phyloP scores from a whole-genome alignment of 2,329 filamentous ascomycete species.

The Plectosphaerella sp. region DNA sequence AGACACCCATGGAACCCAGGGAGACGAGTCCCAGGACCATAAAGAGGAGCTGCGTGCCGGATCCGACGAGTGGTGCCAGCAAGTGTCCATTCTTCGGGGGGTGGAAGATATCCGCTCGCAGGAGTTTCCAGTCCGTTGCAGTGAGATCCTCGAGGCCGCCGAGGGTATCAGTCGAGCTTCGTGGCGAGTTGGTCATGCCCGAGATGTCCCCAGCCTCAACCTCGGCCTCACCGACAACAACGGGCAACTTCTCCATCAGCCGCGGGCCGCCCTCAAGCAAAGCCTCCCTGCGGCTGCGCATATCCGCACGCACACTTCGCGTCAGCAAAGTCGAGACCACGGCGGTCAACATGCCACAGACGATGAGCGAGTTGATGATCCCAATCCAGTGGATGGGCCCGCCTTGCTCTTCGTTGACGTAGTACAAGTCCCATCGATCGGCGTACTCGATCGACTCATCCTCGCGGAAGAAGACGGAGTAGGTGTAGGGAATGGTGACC shows the following conservation, averaged over 20 bases:
- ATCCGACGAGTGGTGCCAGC: conserved; percentile 76
- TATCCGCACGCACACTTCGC: conserved; percentile 72
- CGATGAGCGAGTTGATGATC: conserved; percentile 81
- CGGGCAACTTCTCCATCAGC: conserved; percentile 37
- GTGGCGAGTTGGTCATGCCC: conserved; percentile 15
- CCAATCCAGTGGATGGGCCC: conserved; percentile 83
- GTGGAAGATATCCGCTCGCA: conserved; percentile 86
- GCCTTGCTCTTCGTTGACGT: conserved; percentile 80
- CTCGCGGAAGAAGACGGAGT: conserved; percentile 86
- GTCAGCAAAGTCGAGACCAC: conserved; percentile 78
- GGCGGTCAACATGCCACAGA: conserved; percentile 72
- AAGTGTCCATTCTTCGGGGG: conserved; percentile 66
- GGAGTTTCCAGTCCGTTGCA: conserved; percentile 75
- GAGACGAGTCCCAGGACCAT: conserved; percentile 70
- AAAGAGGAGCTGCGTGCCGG: conserved; percentile 81
- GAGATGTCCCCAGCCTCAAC: not conserved
- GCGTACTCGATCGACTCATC: conserved; percentile 77
- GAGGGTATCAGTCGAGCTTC: conserved; percentile 65
- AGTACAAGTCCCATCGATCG: conserved; percentile 84
- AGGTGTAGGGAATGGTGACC: conserved; percentile 76
- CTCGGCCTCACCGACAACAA: not conserved
- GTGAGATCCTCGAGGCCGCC: conserved; percentile 62
- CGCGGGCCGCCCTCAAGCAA: conserved; percentile 55
- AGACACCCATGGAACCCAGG: conserved; percentile 68
- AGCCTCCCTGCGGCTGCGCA: conserved; percentile 68